Conservation (phyloP, 495 filamentous ascomycete genomes). For the Lophiostoma macrostomum region DNA sequence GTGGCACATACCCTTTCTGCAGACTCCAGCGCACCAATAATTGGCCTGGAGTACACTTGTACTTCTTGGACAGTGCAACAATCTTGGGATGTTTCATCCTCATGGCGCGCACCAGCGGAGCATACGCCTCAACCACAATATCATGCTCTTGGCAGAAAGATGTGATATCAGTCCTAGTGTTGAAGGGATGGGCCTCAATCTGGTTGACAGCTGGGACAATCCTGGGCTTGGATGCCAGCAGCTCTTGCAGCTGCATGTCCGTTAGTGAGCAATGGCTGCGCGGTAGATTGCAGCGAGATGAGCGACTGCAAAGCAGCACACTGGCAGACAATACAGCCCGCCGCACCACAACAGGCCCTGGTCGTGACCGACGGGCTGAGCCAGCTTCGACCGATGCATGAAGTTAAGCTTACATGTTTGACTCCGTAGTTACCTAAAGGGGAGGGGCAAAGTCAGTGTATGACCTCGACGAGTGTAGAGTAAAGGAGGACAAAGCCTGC, state of each 20-base stretch:
- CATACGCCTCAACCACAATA: slow-evolving; percentile 63
- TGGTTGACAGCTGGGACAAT: slow-evolving; percentile 62
- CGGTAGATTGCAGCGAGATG: background rate
- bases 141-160: slow-evolving; percentile 52
- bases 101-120: slow-evolving; percentile 57
- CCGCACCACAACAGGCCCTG: too few relatives aligned
- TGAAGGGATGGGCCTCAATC: slow-evolving; percentile 69
- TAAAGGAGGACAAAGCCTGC: too few relatives aligned
- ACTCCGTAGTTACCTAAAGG: slow-evolving; percentile 69
- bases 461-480: too few relatives aligned
- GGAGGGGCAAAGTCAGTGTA: too few relatives aligned
- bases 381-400: too few relatives aligned
- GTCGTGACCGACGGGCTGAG: too few relatives aligned
- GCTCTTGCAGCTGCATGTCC: slow-evolving; percentile 55
- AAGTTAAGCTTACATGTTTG: slow-evolving; percentile 57
- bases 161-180: slow-evolving; percentile 57
- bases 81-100: slow-evolving; percentile 56
- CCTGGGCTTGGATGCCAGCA: slow-evolving; percentile 52
- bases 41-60: slow-evolving; percentile 58
- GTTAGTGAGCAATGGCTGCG: slow-evolving; percentile 8
- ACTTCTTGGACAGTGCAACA: slow-evolving; percentile 52
- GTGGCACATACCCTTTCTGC: slow-evolving; percentile 69
- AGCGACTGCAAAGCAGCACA: background rate
- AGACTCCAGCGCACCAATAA: slow-evolving; percentile 64
- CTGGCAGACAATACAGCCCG: too few relatives aligned